Evolutionary conservation across 805 yeast species (phyloP), one percentile per base, ranked within the genome.

Genomic region (Wickerhamomyces bovis): DNA sequence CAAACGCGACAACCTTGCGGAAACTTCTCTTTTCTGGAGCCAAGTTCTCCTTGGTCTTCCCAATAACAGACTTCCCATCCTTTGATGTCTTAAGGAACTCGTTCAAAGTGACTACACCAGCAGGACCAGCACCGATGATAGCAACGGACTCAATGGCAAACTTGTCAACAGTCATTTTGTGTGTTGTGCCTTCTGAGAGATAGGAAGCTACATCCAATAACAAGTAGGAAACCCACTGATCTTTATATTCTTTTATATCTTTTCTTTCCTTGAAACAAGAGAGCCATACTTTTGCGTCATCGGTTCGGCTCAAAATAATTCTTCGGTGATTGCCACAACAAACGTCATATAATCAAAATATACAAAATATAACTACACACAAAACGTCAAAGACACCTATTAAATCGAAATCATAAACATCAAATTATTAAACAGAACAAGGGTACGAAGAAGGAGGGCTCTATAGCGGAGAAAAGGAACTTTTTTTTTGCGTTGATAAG

Each of bases 61-160:
- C 39, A 20, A 63, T 54, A 1, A 68, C 53, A 0, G 70, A 56
- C 1, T 55, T 43, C 3, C 69, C 70, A 41, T 57, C 58, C 31
- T 54, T 54, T 7, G 52, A 41, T 6, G 65, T 53, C 41, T 66
- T 57, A 2, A 66, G 48, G 4, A 68, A 45, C 39, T 67, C 71
- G 48, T 66, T 60, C 9, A 62, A 38, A 1, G 69, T 43, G 1
- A 69, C 65, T 7, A 68, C 53, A 2, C 72, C 71, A 2, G 65
- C 65, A 3, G 70, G 69, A 6, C 71, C 72, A 22, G 66, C 69
- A 16, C 71, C 71, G 22, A 67, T 59, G 21, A 67, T 53, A 8
- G 69, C 71, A 4, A 67, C 51, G 6, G 65, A 63, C 22, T 64
- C 41, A 20, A 61, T 46, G 38, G 46, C 41, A 20, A 47, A 39